Evolutionary conservation across 2,329 filamentous ascomycete genomes (phyloP).

Genomic region (Ophiostoma populinum): DNA sequence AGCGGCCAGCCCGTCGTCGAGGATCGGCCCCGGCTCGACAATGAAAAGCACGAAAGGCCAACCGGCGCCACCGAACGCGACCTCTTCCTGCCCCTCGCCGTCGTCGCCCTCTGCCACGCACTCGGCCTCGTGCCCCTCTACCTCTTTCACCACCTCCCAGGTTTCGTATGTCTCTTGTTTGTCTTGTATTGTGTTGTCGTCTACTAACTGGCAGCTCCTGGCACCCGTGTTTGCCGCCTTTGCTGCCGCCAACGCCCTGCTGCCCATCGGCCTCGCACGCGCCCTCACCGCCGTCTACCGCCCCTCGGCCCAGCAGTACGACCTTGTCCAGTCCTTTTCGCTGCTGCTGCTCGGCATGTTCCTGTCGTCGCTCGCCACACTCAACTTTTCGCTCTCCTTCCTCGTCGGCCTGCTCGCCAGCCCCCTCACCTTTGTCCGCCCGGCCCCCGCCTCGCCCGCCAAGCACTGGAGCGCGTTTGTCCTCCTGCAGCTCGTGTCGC

Average conservation of each 20-base stretch:
- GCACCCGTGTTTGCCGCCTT: slow-evolving; percentile 41
- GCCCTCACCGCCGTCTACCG: slow-evolving; percentile 32
- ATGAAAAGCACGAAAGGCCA: slow-evolving; percentile 4
- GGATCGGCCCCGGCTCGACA: neutral
- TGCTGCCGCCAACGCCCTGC: slow-evolving; percentile 30
- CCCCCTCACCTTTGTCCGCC: slow-evolving; percentile 60
- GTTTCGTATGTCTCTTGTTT: slow-evolving; percentile 34
- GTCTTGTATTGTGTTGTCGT: neutral
- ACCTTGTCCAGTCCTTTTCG: slow-evolving; percentile 76
- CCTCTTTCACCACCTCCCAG: slow-evolving; percentile 61
- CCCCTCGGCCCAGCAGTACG: slow-evolving; percentile 51
- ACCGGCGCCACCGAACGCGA: slow-evolving; percentile 36
- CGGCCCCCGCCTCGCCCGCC: slow-evolving; percentile 20
- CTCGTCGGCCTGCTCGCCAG: slow-evolving; percentile 63
- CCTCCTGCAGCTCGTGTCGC: slow-evolving; percentile 43
- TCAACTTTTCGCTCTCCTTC: slow-evolving; percentile 88
- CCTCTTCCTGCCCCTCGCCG: slow-evolving; percentile 53
- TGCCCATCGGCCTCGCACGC: slow-evolving; percentile 40
- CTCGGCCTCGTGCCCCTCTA: slow-evolving; percentile 68
- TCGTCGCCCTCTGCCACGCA: slow-evolving; percentile 59
- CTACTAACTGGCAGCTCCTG: slow-evolving; percentile 32
- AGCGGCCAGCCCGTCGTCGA: slow-evolving; percentile 42
- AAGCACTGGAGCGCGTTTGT: slow-evolving; percentile 26
- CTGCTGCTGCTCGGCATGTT: slow-evolving; percentile 85
- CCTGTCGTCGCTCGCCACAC: slow-evolving; percentile 77